These are phyloP conservation scores for Phaeosphaeria sp. DNA, from an alignment of 2,329 filamentous ascomycete species.

Conservation along the genomic window DNA sequence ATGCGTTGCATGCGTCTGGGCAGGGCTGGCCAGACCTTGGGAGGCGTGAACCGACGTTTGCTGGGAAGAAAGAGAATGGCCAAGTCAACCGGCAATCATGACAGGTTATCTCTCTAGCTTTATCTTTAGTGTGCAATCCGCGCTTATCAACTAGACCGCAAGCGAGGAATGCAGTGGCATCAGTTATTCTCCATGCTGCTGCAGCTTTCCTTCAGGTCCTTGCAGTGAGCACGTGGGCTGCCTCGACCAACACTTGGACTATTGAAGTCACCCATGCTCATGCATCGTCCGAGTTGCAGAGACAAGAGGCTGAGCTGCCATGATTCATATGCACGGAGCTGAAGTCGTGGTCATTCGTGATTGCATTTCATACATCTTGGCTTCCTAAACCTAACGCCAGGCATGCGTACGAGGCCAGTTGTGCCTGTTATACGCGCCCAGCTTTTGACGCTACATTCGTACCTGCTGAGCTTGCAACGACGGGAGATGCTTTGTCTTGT, in stretches of 20 bases:
- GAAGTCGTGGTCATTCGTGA: neutral
- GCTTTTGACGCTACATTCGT: neutral
- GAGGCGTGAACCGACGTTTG: conserved; percentile 2
- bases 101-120: neutral
- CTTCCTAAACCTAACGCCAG: neutral
- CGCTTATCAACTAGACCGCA: neutral
- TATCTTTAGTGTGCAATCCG: conserved; percentile 1
- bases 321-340: neutral
- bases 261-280: neutral
- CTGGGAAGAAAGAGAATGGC: conserved; percentile 1
- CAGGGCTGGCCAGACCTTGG: neutral
- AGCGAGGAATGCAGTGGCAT: neutral
- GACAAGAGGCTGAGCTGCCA: too few species aligned
- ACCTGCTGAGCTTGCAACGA: neutral
- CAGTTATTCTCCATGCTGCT: neutral
- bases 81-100: neutral
- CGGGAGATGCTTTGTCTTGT: neutral
- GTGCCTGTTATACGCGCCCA: neutral
- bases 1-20: conserved; percentile 12
- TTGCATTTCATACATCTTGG: conserved; percentile 1
- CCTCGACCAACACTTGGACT: neutral
- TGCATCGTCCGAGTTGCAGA: neutral
- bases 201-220: neutral
- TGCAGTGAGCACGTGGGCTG: conserved; percentile 4
- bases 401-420: neutral